Evolutionary conservation across 1,284 basidiomycete species (phyloP), one percentile per base, ranked within the genome.

Genomic region (Ustilago bromivora): DNA sequence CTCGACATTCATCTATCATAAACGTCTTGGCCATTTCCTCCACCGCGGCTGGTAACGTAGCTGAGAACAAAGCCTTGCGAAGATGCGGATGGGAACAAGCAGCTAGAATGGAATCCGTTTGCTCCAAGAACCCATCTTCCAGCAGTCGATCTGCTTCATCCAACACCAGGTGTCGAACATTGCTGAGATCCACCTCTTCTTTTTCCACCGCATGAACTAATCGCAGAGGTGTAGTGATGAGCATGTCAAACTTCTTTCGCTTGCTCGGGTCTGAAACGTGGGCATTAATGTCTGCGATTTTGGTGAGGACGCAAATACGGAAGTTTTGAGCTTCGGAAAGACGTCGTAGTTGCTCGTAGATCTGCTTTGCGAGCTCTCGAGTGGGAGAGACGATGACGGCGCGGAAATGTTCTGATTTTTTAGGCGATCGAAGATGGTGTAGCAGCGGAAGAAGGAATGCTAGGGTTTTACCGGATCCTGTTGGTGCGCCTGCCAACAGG

Each of bases 41-140:
- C 0, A 91, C 92, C 11, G 92, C 91, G 6, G 94, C 92, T 13
- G 96, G 96, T 58, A 99, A 90, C 0, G 96, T 99, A 0, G 96
- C 96, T 72, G 94, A 96, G 86, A 98, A 94, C 38, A 98, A 91
- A 1, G 93, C 93, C 83, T 96, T 98, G 84, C 95, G 94, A 0
- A 95, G 81, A 1, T 88, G 82, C 0, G 91, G 87, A 84, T 92
- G 89, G 0, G 91, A 91, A 84, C 95, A 97, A n/a, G 93, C 91
- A 4, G 90, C 90, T 11, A 97, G 87, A 66, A 99, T 92, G 82
- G 96, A 94, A 88, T 96, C 91, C 2, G 95, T 91, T 88, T 99
- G 96, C 17, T 90, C 88, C 60, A 95, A 87, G 86, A 99, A 99
- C 80, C 96, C 95, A 72, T 83, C 71, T 46, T 98, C 95, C 28